A percentile compares a stretch with the other conserved stretches of the same genome.
phyloP scores from a whole-genome alignment of 345 rosid species.

The Psidium friedrichsthalianum region DNA sequence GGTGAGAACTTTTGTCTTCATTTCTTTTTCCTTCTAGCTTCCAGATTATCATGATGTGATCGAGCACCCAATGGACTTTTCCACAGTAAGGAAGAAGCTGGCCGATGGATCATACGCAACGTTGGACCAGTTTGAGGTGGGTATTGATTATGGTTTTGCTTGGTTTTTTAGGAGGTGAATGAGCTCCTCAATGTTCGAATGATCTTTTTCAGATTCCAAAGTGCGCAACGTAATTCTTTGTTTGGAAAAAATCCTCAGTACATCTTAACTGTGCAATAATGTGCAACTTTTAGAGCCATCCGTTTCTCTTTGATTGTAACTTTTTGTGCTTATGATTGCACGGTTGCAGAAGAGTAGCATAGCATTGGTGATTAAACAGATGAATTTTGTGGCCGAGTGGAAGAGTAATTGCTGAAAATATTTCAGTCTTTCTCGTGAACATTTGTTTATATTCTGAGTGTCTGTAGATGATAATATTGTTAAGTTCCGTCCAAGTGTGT shows the following conservation, averaged over 20 bases:
- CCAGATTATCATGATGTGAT: constrained; percentile 78
- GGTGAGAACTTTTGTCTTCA: not conserved
- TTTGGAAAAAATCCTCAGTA: not conserved
- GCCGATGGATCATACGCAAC: constrained; percentile 52
- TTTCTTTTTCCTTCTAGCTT: constrained; percentile 32
- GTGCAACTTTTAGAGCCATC: not conserved
- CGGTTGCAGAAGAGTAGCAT: not conserved
- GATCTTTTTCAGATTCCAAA: not conserved
- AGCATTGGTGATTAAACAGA: not conserved
- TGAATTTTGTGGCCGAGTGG: not conserved
- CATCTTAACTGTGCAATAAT: not conserved
- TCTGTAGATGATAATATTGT: not conserved
- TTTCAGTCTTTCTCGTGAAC: not conserved
- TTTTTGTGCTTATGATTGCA: not conserved
- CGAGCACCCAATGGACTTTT: constrained; percentile 80
- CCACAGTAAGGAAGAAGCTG: constrained; percentile 75
- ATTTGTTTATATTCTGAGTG: not conserved
- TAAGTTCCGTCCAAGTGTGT: not conserved
- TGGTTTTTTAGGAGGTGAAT: not conserved
- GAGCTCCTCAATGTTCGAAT: not conserved
- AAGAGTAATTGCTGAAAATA: not conserved
- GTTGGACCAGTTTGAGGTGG: constrained; percentile 73
- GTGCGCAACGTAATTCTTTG: not conserved
- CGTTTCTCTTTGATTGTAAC: not conserved
- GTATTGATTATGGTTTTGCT: not conserved